A percentile compares a stretch with the other conserved stretches of the same genome.
Conservation (phyloP, 2,329 filamentous ascomycete genomes). For the Ciborinia camelliae region DNA sequence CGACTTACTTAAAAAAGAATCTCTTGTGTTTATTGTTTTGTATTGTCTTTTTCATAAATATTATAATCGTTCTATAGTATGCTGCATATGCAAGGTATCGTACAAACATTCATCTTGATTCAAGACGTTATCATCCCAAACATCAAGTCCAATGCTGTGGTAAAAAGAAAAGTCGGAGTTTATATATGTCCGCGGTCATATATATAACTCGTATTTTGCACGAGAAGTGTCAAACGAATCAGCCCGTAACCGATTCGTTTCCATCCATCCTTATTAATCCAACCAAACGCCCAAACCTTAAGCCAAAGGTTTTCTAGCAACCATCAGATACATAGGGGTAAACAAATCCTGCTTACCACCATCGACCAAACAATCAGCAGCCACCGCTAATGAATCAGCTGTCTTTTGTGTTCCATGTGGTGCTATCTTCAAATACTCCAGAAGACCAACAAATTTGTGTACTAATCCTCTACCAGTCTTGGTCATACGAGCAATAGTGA, state of each 20-base stretch:
- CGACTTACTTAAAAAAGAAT: too few relatives aligned
- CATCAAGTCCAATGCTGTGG: background rate
- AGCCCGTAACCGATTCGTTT: background rate
- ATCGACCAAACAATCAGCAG: conserved; percentile 79
- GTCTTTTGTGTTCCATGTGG: conserved; percentile 89
- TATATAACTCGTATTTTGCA: background rate
- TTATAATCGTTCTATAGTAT: conserved; percentile 16
- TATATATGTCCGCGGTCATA: conserved; percentile 1
- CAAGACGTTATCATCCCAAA: background rate
- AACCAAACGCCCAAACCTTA: conserved; percentile 6
- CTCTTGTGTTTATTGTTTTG: background rate
- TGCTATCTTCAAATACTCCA: conserved; percentile 73
- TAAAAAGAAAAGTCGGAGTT: background rate
- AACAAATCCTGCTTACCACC: conserved; percentile 86
- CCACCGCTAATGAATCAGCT: conserved; percentile 79
- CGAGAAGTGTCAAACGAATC: background rate
- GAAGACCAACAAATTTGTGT: conserved; percentile 70
- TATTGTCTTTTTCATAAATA: conserved; percentile 16
- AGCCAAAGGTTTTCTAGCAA: conserved; percentile 72
- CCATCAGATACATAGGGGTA: conserved; percentile 97
- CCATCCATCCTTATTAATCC: background rate
- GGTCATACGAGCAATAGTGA: conserved; percentile 86
- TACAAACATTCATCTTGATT: conserved; percentile 2
- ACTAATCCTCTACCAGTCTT: conserved; percentile 71
- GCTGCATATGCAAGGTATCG: background rate